Percentiles rank a stretch among this genome's conserved stretches.
Conservation (phyloP, 2,329 filamentous ascomycete genomes). For the Fusarium mangiferae region DNA sequence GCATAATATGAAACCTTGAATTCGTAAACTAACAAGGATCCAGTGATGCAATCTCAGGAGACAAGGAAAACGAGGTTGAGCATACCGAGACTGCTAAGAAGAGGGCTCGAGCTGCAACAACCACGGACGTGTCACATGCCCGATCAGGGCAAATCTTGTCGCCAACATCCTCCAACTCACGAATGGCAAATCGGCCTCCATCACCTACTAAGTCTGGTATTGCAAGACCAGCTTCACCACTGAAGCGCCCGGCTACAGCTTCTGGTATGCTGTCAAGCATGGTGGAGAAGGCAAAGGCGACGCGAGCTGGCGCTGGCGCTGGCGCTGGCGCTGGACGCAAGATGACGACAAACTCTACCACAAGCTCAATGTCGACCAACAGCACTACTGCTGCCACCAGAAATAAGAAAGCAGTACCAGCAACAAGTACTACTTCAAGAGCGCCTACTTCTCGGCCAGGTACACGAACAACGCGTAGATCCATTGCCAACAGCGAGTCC, state of each 20-base stretch:
- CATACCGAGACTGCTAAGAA: slow-evolving; percentile 77
- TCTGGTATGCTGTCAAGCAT: slow-evolving; percentile 64
- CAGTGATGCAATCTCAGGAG: slow-evolving; percentile 72
- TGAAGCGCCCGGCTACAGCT: slow-evolving; percentile 63
- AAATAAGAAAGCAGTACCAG: slow-evolving; percentile 50
- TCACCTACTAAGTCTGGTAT: slow-evolving; percentile 69
- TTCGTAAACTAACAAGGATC: slow-evolving; percentile 39
- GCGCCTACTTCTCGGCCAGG: slow-evolving; percentile 51
- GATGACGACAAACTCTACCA: slow-evolving; percentile 56
- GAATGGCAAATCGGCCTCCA: slow-evolving; percentile 62
- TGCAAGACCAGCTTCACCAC: slow-evolving; percentile 68
- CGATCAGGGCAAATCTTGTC: slow-evolving; percentile 74
- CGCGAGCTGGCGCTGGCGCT: slow-evolving; percentile 57
- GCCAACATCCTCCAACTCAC: slow-evolving; percentile 83
- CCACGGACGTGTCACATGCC: slow-evolving; percentile 52
- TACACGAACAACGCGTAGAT: slow-evolving; percentile 62
- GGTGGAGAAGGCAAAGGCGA: slow-evolving; percentile 70
- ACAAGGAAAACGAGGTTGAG: slow-evolving; percentile 80
- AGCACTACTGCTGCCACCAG: slow-evolving; percentile 49
- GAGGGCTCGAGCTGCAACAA: slow-evolving; percentile 59
- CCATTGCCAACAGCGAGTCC: slow-evolving; percentile 70
- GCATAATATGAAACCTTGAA: slow-evolving; percentile 28
- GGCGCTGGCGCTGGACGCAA: slow-evolving; percentile 54
- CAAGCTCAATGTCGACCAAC: slow-evolving; percentile 54
- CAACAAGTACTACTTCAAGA: slow-evolving; percentile 48